A percentile compares a stretch with the other conserved stretches of the same genome.
phyloP scores from a whole-genome alignment of 73 alveolate genomes.

The Loxodes magnus region DNA sequence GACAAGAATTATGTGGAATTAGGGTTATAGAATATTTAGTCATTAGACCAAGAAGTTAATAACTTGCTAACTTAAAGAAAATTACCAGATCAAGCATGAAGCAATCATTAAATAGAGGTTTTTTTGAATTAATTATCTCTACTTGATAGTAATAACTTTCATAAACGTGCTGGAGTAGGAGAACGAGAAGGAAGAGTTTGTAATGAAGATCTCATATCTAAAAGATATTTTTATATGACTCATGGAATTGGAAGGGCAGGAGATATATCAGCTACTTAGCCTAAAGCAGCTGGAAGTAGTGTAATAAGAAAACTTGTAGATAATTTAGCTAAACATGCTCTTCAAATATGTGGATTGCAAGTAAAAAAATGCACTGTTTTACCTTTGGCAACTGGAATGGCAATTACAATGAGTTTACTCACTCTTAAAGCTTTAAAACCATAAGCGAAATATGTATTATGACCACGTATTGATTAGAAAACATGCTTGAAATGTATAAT shows the following conservation, averaged over 20 bases:
- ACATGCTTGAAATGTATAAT: conserved; percentile 89
- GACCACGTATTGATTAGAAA: conserved; percentile 91
- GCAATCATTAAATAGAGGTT: conserved; percentile 60
- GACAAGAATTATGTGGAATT: too few species aligned
- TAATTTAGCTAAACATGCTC: conserved; percentile 24
- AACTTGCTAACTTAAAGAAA: conserved; percentile 35
- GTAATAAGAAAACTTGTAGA: conserved; percentile 67
- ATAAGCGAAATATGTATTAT: conserved; percentile 73
- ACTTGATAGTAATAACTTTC: conserved; percentile 88
- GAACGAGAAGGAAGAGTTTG: conserved; percentile 96
- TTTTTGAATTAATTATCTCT: conserved; percentile 60
- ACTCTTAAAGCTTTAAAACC: conserved; percentile 59
- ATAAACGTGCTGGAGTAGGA: conserved; percentile 84
- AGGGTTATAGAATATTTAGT: too few species aligned
- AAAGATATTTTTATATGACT: conserved; percentile 83
- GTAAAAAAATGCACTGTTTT: conserved; percentile 43
- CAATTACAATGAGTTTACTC: conserved; percentile 60
- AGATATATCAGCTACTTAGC: conserved; percentile 86
- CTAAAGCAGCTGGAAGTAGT: conserved; percentile 98
- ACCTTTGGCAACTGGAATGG: conserved; percentile 98
- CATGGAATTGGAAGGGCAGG: conserved; percentile 98
- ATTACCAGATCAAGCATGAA: conserved; percentile 75
- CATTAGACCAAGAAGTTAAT: too few species aligned
- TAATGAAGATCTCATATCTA: conserved; percentile 61
- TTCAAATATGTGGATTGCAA: conserved; percentile 29